Base-by-base conservation (phyloP, 1,284 basidiomycete genomes). In the Puccinia coronata region DNA sequence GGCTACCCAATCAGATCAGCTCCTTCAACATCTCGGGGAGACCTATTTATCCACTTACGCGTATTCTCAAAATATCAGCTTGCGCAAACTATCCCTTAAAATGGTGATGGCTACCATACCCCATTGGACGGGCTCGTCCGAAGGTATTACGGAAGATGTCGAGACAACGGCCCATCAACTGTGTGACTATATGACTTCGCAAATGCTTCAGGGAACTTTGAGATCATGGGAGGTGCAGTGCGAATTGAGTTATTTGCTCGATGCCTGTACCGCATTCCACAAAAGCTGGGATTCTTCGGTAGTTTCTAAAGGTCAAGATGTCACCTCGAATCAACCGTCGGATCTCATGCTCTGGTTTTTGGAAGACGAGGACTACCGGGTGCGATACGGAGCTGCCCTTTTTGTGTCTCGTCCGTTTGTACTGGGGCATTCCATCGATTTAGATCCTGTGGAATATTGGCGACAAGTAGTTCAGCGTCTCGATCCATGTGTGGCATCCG, bases 321-420 rank as follows among this genome's bases (percentile, higher is more conserved):
- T 49, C 34, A 41, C 47, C 34, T 51, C 49, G 28, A 47, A 25
- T 23, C 51, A 23, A 65, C 79, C 79, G 20, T 36, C 70, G 5
- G 59, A 80, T 59, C 34, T 80, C 14, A 70, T 73, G 31, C 47
- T 80, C 69, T 41, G 70, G 16, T 65, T 72, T 55, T 71, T 80
- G 57, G 69, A 80, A 65, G 28, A 80, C 41, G 39, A 80, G 34
- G 70, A 80, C 79, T 72, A 72, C 61, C 55, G 70, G 14, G 79
- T 80, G 25, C 53, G 79, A 57, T 34, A 80, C 55, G 28, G 31
- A 61, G 53, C 79, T 49, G 70, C 59, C 28, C 39, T 80, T 47
- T 65, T 73, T 63, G 69, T 73, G 41, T 67, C 79, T 73, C 69
- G 59, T 34, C 23, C 41, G 34, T 80, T 73, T 41, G 79, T 73